phyloP scores from a whole-genome alignment of 2,329 filamentous ascomycete genomes.

The Aspergillus sp. region DNA sequence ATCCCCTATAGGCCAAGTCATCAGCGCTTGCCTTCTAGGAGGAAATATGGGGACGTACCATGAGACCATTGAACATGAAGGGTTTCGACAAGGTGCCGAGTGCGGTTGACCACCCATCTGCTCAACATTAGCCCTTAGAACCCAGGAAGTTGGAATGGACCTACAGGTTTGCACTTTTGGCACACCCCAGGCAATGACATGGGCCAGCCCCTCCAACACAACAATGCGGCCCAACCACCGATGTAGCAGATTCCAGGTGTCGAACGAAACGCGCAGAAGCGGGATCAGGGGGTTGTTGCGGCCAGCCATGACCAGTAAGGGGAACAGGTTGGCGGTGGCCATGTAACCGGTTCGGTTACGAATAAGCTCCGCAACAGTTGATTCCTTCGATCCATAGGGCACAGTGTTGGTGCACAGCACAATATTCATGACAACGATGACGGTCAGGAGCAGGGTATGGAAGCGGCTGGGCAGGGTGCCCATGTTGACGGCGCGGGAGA shows the following conservation, averaged over 20 bases:
- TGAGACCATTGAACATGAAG: conserved; percentile 34
- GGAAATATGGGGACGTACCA: conserved; percentile 34
- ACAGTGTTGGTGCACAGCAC: conserved; percentile 53
- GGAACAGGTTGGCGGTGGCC: conserved; percentile 45
- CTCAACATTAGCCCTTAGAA: conserved; percentile 16
- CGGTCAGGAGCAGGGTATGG: conserved; percentile 42
- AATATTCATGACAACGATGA: conserved; percentile 43
- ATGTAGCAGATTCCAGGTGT: conserved; percentile 62
- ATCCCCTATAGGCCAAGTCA: not conserved
- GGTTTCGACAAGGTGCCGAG: conserved; percentile 1
- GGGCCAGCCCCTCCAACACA: conserved; percentile 67
- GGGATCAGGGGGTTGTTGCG: conserved; percentile 46
- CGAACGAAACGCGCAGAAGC: conserved; percentile 42
- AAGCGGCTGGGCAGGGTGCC: conserved; percentile 49
- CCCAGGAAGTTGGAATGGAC: not conserved
- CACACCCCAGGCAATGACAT: conserved; percentile 71
- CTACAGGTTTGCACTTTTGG: conserved; percentile 57
- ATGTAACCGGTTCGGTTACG: conserved; percentile 44
- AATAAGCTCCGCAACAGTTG: conserved; percentile 38
- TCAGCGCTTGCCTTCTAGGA: too few relatives aligned
- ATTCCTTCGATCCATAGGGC: conserved; percentile 36
- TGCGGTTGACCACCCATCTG: not conserved
- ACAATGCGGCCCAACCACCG: conserved; percentile 75
- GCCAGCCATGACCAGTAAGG: conserved; percentile 43
- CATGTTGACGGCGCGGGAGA: conserved; percentile 45